Base-by-base conservation (phyloP, 371 early-diverging fungal species). In the Mucor indicus region DNA sequence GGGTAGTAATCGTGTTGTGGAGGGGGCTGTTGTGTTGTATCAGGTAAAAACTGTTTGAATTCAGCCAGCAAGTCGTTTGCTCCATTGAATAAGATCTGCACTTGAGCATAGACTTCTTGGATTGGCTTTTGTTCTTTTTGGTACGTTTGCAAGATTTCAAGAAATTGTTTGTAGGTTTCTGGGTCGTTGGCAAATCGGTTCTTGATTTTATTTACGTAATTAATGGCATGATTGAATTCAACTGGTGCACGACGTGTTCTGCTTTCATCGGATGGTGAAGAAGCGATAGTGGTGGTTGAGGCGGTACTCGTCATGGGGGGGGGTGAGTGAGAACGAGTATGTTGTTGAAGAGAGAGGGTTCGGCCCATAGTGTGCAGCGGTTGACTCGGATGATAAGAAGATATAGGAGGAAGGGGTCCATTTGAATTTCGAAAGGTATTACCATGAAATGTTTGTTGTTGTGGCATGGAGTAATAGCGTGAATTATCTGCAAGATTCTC, bases 201-300 rank as follows among this genome's bases (percentile, higher is more conserved):
- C 84, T 92, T 97, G 60, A 98, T 95, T 69, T 97, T 96, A 74
- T 96, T 95, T 12, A 99, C 97, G 69, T 94, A 98, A 64, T 88
- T 93, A 30, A 97, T 97, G 12, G 98, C 98, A 58, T 95, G 94
- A 53, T 92, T 88, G 60, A 98, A 96, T 59, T 98, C 96, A n/a
- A 94, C 85, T 40, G 27, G 47, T 19, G 60, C 45, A 22, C 60
- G 44, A 22, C 57, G 54, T 7, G 44, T 49, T 16, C 15, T 36
- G 0, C 35, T 33, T 3, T 54, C 48, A 4, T 41, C 43, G 1
- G 29, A 2, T 12, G 42, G 23, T 11, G 46, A 16, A 24, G 39
- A 13, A 7, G 39, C 10, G 3, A 39, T 9, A 13, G 22, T 22
- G 7, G 45, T 12, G 2, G 25, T 25, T 13, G 42, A 21, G 25